phyloP scores from a whole-genome alignment of 768 basidiomycete genomes.

The Hygrophorus russula region DNA sequence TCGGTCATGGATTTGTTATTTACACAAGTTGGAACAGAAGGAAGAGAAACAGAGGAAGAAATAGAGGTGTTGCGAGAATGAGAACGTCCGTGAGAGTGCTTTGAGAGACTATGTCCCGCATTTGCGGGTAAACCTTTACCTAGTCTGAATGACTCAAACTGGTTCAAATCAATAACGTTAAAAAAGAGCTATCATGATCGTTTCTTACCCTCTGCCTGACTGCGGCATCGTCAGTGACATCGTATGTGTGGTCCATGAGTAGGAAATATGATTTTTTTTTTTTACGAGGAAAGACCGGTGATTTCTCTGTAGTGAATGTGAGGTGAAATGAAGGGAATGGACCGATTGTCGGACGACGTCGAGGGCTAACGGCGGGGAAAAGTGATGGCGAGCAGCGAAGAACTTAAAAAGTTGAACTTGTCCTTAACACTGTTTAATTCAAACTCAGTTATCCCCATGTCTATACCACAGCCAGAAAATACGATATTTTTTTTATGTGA shows the following conservation, averaged over 20 bases:
- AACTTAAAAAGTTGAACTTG: neutral
- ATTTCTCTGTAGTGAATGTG: conserved; percentile 8
- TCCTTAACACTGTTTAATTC: conserved; percentile 1
- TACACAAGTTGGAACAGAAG: conserved; percentile 29
- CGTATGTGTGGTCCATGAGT: conserved; percentile 15
- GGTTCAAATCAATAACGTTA: neutral
- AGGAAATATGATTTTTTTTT: conserved; percentile 11
- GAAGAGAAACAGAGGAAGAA: conserved; percentile 31
- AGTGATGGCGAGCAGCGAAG: conserved; percentile 8
- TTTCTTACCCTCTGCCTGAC: conserved; percentile 28
- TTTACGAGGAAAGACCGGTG: conserved; percentile 17
- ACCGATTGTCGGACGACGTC: conserved; percentile 14
- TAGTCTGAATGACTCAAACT: conserved; percentile 71
- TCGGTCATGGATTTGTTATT: conserved; percentile 22
- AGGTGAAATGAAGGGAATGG: conserved; percentile 28
- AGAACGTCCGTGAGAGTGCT: conserved; percentile 49
- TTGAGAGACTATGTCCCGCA: conserved; percentile 17
- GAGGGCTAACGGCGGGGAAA: conserved; percentile 5
- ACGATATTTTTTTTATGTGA: conserved; percentile 77
- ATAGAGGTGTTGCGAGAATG: conserved; percentile 62
- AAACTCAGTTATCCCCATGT: conserved; percentile 10
- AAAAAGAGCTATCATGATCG: too few relatives aligned
- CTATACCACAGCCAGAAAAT: conserved; percentile 21
- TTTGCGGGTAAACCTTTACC: conserved; percentile 36
- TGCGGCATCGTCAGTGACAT: conserved; percentile 21